Evolutionary conservation across 176 grass and related monocot species (phyloP).

Genomic region (Pontederia paniculata): DNA sequence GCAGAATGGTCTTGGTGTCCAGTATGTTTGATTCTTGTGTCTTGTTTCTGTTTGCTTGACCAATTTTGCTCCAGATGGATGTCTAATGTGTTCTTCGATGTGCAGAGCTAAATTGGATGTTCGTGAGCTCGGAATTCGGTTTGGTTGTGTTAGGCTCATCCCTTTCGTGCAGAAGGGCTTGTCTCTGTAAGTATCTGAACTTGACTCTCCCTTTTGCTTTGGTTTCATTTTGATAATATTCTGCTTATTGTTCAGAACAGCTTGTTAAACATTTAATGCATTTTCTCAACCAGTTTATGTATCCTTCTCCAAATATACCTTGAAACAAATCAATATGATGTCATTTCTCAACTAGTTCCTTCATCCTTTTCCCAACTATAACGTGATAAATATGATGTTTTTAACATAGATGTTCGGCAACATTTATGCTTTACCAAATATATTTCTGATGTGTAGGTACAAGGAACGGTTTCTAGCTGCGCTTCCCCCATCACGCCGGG

Average conservation of each 20-base stretch:
- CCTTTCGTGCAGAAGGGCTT: slow-evolving; percentile 84
- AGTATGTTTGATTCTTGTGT: slow-evolving; percentile 25
- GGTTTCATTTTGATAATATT: too few relatives aligned
- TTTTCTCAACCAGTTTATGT: not conserved
- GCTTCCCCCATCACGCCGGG: slow-evolving; percentile 60
- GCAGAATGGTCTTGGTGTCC: slow-evolving; percentile 86
- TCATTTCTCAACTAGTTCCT: too few relatives aligned
- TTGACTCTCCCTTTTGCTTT: too few relatives aligned
- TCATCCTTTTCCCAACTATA: too few relatives aligned
- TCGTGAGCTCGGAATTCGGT: slow-evolving; percentile 77
- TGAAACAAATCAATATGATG: too few relatives aligned
- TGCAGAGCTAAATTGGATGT: slow-evolving; percentile 56
- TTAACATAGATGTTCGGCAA: too few relatives aligned
- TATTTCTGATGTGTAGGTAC: slow-evolving; percentile 32
- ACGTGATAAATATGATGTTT: too few relatives aligned
- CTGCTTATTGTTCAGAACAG: too few relatives aligned
- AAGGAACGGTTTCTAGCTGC: slow-evolving; percentile 78
- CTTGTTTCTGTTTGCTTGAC: not conserved
- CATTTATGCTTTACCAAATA: not conserved
- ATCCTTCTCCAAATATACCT: not conserved
- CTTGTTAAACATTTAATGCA: too few relatives aligned
- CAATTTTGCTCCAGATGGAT: not conserved
- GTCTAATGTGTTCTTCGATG: not conserved
- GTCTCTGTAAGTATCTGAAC: slow-evolving; percentile 27
- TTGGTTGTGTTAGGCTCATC: slow-evolving; percentile 87